A percentile compares a stretch with the other conserved stretches of the same genome.
Conservation (phyloP, 2,329 filamentous ascomycete genomes). For the Botrytis galanthina region DNA sequence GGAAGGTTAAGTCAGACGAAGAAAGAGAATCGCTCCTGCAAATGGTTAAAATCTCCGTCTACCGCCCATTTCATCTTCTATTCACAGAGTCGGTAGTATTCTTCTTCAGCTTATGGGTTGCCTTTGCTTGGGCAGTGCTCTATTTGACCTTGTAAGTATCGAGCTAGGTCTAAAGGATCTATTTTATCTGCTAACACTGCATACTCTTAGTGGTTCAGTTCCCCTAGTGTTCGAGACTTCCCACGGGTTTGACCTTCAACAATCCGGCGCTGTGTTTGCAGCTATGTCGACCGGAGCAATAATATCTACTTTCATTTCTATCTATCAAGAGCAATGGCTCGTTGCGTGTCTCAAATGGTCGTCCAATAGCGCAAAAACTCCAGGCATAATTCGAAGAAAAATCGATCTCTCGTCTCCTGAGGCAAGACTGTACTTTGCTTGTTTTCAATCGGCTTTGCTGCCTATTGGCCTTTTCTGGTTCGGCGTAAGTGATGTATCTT, state of each 20-base stretch:
- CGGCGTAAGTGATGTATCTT: conserved; percentile 1
- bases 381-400: conserved; percentile 24
- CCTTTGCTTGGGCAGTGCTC: conserved; percentile 85
- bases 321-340: conserved; percentile 69
- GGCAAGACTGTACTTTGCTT: conserved; percentile 78
- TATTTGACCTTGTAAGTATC: conserved; percentile 67
- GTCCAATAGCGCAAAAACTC: conserved; percentile 22
- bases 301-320: conserved; percentile 65
- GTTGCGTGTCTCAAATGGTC: conserved; percentile 43
- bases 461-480: conserved; percentile 73
- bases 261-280: conserved; percentile 70
- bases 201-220: conserved; percentile 54
- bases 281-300: conserved; percentile 67
- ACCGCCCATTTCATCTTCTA: conserved; percentile 74
- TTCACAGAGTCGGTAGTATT: conserved; percentile 77
- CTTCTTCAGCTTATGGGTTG: conserved; percentile 85
- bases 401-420: conserved; percentile 58
- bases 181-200: not conserved
- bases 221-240: conserved; percentile 71
- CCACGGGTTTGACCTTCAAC: conserved; percentile 64
- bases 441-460: conserved; percentile 70
- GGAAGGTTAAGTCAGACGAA: conserved; percentile 78
- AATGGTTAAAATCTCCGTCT: conserved; percentile 72
- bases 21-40: conserved; percentile 64
- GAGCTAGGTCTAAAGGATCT: not conserved